phyloP scores from a whole-genome alignment of 2,329 filamentous ascomycete species.

The Penicillium sp. region DNA sequence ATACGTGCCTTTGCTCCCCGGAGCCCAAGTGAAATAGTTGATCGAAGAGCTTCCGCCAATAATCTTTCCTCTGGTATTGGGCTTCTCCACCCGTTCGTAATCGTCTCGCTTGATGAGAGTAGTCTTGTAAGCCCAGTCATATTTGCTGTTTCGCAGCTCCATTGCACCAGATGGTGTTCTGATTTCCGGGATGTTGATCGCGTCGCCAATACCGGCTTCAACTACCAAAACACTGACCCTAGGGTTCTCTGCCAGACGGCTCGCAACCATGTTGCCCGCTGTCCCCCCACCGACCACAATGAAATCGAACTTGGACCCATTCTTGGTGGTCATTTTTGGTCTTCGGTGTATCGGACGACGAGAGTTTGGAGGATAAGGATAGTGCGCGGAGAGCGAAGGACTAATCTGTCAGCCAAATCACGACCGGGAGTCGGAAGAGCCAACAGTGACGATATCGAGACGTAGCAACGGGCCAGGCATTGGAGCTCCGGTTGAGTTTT shows the following conservation, averaged over 20 bases:
- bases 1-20: slow-evolving; percentile 59
- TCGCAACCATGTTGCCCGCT: slow-evolving; percentile 46
- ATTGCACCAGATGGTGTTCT: slow-evolving; percentile 60
- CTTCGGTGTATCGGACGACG: no score
- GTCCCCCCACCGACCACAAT: slow-evolving; percentile 42
- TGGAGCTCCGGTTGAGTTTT: not conserved
- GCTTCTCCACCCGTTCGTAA: slow-evolving; percentile 64
- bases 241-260: slow-evolving; percentile 54
- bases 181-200: slow-evolving; percentile 55
- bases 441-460: not conserved
- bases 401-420: not conserved
- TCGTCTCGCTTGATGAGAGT: slow-evolving; percentile 59
- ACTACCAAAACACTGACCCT: slow-evolving; percentile 45
- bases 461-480: not conserved
- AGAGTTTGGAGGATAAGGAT: not conserved
- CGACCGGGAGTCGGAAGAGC: not conserved
- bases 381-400: not conserved
- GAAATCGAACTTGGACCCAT: slow-evolving; percentile 29
- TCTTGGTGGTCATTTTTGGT: not conserved
- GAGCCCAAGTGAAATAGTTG: slow-evolving; percentile 68
- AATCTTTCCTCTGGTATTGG: slow-evolving; percentile 62
- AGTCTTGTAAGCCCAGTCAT: slow-evolving; percentile 65
- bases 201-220: slow-evolving; percentile 46
- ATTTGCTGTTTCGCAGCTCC: slow-evolving; percentile 57
- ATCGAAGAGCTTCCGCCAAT: slow-evolving; percentile 61